Evolutionary conservation across 768 basidiomycete genomes (phyloP), one percentile per base, ranked within the genome.

Genomic region (Termitomyces sp.): DNA sequence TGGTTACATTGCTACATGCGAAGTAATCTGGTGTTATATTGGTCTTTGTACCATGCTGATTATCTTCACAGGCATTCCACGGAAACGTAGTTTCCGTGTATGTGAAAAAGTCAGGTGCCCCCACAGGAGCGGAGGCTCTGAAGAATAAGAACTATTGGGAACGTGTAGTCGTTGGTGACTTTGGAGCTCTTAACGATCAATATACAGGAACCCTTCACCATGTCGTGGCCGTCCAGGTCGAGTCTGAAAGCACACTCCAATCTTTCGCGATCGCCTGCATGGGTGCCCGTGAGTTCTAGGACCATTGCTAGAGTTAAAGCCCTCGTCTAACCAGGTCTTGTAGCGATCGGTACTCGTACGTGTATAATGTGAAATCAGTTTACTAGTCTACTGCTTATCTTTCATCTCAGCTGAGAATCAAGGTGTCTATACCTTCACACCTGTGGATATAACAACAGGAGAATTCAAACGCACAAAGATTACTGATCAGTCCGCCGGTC

Each of bases 161-260:
- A 26, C 50, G 50, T 6, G 9, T 51, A 9, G 50, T 51, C 20
- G 13, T 51, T 10, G 20, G 1, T 26, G 50, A 51, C 7, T 51
- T 51, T 12, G 50, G 50, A 23, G 14, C 35, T 51, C 50, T 51
- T 4, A 26, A 51, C 20, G 35, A 36, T 3, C 33, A 51, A 23
- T 51, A 51, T 36, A 51, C 50, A 51, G 50, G 50, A 36, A 51
- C 50, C 35, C n/a, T 51, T 14, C 50, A 51, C n/a, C 33, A 51
- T 36, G 50, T 36, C n/a, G 26, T 3, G 35, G 50, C 50, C 14
- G 20, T 50, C 12, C 50, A 50, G 33, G 12, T 50, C 5, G 50
- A 35, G 23, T 20, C 50, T 36, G 50, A 23, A 51, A 36, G n/a
- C 14, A 8, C 16, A 16, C 14, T 35, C 3, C 13, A 36, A 16